Base-by-base conservation (phyloP, 2,329 filamentous ascomycete genomes). In the Aureobasidium vineae region DNA sequence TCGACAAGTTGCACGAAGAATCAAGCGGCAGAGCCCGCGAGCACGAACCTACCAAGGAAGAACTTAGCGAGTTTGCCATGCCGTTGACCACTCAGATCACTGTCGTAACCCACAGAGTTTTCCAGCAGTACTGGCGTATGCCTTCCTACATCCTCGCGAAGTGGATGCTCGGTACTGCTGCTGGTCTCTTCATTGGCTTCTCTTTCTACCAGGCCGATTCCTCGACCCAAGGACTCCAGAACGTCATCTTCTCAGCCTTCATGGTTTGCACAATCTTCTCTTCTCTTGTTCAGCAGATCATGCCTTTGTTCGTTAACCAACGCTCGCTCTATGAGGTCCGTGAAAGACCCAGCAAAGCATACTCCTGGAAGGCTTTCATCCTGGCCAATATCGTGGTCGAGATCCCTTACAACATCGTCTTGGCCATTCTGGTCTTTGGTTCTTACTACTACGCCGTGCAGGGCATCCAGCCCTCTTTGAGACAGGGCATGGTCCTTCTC, bases 301-400 rank as follows among this genome's bases (percentile, higher is more conserved):
- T 86, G 78, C 85, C 85, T 1, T 77, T 84, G 49, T 87, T 87
- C 72, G 79, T 84, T 57, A 84, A 82, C 2, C 84, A 86, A 72
- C 81, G 85, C 57, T 80, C 83, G 2, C 77, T 87, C 5, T 87
- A 86, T 74, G 85, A 87, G 75, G 83, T 81, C 15, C 84, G 85
- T 65, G 85, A 88, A 71, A 79, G 84, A 3, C 84, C 88, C 0
- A 86, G 84, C 75, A 91, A 91, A 72, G 82, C 87, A 0, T 93
- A 92, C 78, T 90, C 87, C 0, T 92, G 90, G 90, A 83, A 86
- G 70, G 87, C 84, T 0, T 92, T 92, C 77, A 83, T 92, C 75
- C 77, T 89, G 3, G 85, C 88, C 72, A 90, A 91, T 73, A 85
- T 92, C 64, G 63, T 90, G 2, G 88, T 90, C 57, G 90, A 93